These are phyloP conservation scores for Phytomonas sp. DNA, from an alignment of 208 protist species.

Conservation along the genomic window DNA sequence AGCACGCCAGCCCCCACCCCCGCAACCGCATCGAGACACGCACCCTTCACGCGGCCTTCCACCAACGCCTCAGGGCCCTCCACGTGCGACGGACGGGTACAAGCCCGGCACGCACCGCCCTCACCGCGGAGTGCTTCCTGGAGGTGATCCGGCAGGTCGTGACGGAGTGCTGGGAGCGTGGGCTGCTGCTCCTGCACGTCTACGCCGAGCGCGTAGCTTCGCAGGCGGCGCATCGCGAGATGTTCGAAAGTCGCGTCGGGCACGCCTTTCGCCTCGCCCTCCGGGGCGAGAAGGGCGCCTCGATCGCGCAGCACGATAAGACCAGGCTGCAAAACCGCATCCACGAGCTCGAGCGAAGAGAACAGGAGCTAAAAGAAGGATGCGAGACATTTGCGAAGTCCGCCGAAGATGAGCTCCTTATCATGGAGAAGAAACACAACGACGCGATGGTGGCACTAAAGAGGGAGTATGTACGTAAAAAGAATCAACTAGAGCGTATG, in stretches of 20 bases:
- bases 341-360: constrained; percentile 43
- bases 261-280: constrained; percentile 81
- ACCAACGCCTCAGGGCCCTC: constrained; percentile 12
- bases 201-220: constrained; percentile 65
- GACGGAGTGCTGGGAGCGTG: constrained; percentile 77
- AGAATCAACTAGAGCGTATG: constrained; percentile 72
- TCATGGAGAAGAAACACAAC: constrained; percentile 66
- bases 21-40: constrained; percentile 67
- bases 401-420: constrained; percentile 71
- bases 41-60: constrained; percentile 49
- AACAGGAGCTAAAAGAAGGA: constrained; percentile 42
- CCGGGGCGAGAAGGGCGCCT: constrained; percentile 79
- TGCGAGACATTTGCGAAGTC: constrained; percentile 59
- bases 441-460: constrained; percentile 66
- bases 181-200: constrained; percentile 74
- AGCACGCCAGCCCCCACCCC: constrained; percentile 70
- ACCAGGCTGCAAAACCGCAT: constrained; percentile 27
- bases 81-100: constrained; percentile 43
- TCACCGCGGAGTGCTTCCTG: constrained; percentile 79
- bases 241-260: constrained; percentile 82
- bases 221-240: constrained; percentile 64
- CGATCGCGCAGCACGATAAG: constrained; percentile 56
- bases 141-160: constrained; percentile 83
- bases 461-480: constrained; percentile 71
- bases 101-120: constrained; percentile 61